Evolutionary conservation across 257 asterid genomes (phyloP).

Genomic region (Plectranthus barbatus): DNA sequence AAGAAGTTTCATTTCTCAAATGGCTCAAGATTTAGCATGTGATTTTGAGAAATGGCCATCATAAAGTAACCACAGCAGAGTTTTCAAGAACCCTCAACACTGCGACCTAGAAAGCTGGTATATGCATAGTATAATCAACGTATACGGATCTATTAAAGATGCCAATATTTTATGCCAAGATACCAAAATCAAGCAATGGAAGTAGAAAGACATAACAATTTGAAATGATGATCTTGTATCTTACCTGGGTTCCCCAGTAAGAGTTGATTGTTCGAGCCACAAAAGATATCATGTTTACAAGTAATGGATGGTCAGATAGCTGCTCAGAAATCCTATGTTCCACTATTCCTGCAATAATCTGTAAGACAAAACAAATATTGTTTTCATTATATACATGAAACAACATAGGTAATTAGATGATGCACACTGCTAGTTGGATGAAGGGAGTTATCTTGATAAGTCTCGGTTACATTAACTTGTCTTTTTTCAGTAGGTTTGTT

Average conservation of each 20-base stretch:
- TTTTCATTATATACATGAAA: not conserved
- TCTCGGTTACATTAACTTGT: not conserved
- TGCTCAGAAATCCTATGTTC: slow-evolving; percentile 1
- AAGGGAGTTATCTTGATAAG: not conserved
- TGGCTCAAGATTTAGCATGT: not conserved
- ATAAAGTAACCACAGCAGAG: not conserved
- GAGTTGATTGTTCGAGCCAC: slow-evolving; percentile 6
- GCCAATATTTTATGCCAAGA: too few species aligned
- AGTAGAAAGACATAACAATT: not conserved
- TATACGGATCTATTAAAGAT: not conserved
- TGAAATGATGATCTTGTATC: not conserved
- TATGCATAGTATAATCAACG: not conserved
- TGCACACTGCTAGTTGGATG: not conserved
- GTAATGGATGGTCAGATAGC: not conserved
- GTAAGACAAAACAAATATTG: not conserved
- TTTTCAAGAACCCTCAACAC: not conserved
- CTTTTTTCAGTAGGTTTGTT: not conserved
- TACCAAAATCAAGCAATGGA: not conserved
- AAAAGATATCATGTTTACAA: not conserved
- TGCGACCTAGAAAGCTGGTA: not conserved
- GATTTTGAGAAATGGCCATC: not conserved
- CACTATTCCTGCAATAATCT: slow-evolving; percentile 4
- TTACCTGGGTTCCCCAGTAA: not conserved
- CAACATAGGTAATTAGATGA: not conserved
- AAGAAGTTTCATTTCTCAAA: not conserved